These are phyloP conservation scores for Nakazawaea ishiwadae DNA, from an alignment of 805 yeast genomes.

Conservation along the genomic window DNA sequence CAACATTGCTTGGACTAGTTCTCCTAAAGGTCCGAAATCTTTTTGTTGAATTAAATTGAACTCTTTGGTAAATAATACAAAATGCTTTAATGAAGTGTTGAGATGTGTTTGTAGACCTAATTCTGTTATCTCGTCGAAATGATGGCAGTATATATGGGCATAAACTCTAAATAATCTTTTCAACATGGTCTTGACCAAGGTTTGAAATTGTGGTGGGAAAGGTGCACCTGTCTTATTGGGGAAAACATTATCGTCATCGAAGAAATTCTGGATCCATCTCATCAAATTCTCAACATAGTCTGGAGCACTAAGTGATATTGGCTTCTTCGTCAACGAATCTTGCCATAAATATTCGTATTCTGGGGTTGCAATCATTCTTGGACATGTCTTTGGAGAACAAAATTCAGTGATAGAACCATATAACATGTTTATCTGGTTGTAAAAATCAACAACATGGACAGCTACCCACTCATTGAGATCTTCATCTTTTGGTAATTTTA, in stretches of 20 bases:
- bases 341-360: slow-evolving; percentile 98
- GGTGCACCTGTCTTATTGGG: slow-evolving; percentile 91
- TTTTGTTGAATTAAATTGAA: slow-evolving; percentile 70
- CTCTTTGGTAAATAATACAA: slow-evolving; percentile 81
- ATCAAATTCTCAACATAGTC: slow-evolving; percentile 89
- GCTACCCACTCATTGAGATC: slow-evolving; percentile 94
- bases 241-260: slow-evolving; percentile 86
- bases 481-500: slow-evolving; percentile 88
- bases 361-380: slow-evolving; percentile 95
- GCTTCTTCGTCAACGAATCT: slow-evolving; percentile 62
- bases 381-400: slow-evolving; percentile 93
- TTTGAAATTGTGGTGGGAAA: slow-evolving; percentile 79
- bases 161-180: slow-evolving; percentile 90
- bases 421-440: slow-evolving; percentile 93
- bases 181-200: slow-evolving; percentile 78
- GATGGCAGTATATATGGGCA: slow-evolving; percentile 97
- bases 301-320: slow-evolving; percentile 89
- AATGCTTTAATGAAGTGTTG: slow-evolving; percentile 92
- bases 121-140: slow-evolving; percentile 91
- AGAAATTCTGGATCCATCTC: slow-evolving; percentile 91
- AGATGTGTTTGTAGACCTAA: slow-evolving; percentile 88
- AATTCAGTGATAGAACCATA: slow-evolving; percentile 95
- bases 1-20: slow-evolving; percentile 68
- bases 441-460: slow-evolving; percentile 95
- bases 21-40: slow-evolving; percentile 91